A percentile compares a stretch with the other conserved stretches of the same genome.
phyloP scores from a whole-genome alignment of 208 protist genomes.

The Pavlovales sp. region DNA sequence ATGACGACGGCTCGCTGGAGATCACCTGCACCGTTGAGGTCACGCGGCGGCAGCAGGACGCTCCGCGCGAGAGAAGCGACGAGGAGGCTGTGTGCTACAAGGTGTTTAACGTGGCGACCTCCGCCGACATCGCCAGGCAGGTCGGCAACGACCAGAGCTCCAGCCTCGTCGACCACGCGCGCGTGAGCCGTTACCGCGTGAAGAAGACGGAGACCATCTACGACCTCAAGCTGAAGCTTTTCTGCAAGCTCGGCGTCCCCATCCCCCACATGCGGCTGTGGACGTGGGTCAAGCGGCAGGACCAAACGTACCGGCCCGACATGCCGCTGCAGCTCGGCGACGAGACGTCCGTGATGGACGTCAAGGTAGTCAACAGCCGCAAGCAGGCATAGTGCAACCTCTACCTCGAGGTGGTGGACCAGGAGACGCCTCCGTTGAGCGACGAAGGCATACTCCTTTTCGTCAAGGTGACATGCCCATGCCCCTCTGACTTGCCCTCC shows the following conservation, averaged over 20 bases:
- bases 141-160: conserved; percentile 6
- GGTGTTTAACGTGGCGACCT: conserved; percentile 8
- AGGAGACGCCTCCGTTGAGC: not conserved
- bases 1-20: conserved; percentile 40
- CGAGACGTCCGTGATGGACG: conserved; percentile 17
- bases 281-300: conserved; percentile 49
- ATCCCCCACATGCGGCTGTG: conserved; percentile 49
- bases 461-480: too few relatives aligned
- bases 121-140: not conserved
- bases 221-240: conserved; percentile 40
- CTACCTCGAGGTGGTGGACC: conserved; percentile 17
- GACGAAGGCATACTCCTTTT: not conserved
- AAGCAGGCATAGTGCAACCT: conserved; percentile 22
- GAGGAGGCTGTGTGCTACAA: not conserved
- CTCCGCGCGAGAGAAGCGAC: not conserved
- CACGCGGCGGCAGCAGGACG: not conserved
- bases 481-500: too few relatives aligned
- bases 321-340: conserved; percentile 30
- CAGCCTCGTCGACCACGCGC: conserved; percentile 7
- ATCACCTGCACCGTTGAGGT: conserved; percentile 33
- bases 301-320: conserved; percentile 53
- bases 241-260: conserved; percentile 32
- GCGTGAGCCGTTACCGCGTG: conserved; percentile 41
- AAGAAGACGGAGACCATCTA: conserved; percentile 29
- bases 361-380: not conserved